Base-by-base conservation (phyloP, 2,329 filamentous ascomycete species). In the Claviceps lovelessii region DNA sequence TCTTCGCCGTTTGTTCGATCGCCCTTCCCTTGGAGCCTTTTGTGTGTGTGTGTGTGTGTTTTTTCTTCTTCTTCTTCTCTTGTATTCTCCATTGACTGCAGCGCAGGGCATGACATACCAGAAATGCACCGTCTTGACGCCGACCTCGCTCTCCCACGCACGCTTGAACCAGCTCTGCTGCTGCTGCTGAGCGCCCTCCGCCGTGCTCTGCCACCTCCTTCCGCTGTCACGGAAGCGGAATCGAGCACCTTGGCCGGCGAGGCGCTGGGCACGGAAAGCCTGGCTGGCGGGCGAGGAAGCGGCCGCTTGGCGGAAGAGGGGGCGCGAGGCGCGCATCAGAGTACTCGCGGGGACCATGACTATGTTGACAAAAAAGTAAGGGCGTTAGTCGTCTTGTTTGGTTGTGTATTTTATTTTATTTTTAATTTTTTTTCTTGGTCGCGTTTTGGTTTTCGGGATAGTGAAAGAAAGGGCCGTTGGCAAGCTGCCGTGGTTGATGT, bases 71-170 rank as follows among this genome's bases (percentile, higher is more conserved):
- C 42, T 44, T 23, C 1, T 19, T n/a, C 1, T 42, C 17, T 46
- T 46, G 15, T 9, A 4, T 23, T 46, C 11, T 29, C 2, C 47
- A 19, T 19, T 5, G 3, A 33, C 4, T 35, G 10, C 2, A 49
- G 29, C 46, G 4, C 17, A 15, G 31, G 13, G 31, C 33, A 3
- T n/a, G 13, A 46, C 52, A 9, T 76, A 91, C 91, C 93, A 98
- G 76, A 98, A 98, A 73, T 98, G 93, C 65, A 98, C 93, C 58
- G 93, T 98, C 84, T 90, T 90, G 63, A 90, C 63, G 52, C 88
- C 88, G 60, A 90, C 72, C 59, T 87, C 86, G 70, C 85, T 89
- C 70, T 88, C 82, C 85, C 85, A 90, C 77, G 94, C 81, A 72
- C 83, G 83, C 76, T 85, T 83, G 70, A 93, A 83, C 76, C 77